Evolutionary conservation across 148 eudicot genomes (phyloP).

Genomic region (Beta vulgaris): DNA sequence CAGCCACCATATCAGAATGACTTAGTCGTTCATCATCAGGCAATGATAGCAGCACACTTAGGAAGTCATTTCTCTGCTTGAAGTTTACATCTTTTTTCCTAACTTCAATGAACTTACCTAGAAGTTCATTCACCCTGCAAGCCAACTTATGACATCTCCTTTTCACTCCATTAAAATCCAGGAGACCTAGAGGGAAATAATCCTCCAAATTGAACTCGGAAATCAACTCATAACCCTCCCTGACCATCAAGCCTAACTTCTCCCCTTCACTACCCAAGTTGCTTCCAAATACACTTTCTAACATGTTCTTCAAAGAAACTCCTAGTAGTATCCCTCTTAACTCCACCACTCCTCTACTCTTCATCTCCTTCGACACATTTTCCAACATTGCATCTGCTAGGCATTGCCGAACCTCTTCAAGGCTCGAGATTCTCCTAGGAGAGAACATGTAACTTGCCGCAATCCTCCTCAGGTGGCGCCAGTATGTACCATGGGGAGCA

Average conservation of each 20-base stretch:
- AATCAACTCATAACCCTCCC: slow-evolving; percentile 76
- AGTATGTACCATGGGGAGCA: slow-evolving; percentile 58
- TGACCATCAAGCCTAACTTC: slow-evolving; percentile 52
- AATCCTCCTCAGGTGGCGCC: slow-evolving; percentile 60
- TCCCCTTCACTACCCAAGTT: slow-evolving; percentile 41
- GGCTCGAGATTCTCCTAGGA: slow-evolving; percentile 51
- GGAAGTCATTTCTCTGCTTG: slow-evolving; percentile 45
- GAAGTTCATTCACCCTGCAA: slow-evolving; percentile 38
- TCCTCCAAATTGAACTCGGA: slow-evolving; percentile 59
- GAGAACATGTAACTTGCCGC: slow-evolving; percentile 61
- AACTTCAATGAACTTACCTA: slow-evolving; percentile 43
- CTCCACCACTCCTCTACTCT: slow-evolving; percentile 39
- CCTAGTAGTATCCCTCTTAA: slow-evolving; percentile 50
- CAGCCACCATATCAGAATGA: slow-evolving; percentile 60
- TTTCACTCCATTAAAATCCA: slow-evolving; percentile 62
- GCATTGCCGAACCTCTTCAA: slow-evolving; percentile 45
- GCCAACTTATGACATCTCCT: slow-evolving; percentile 61
- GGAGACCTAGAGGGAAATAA: slow-evolving; percentile 48
- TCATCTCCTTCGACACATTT: slow-evolving; percentile 40
- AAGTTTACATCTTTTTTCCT: slow-evolving; percentile 35
- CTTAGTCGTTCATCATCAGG: slow-evolving; percentile 55
- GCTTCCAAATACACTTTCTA: slow-evolving; percentile 72
- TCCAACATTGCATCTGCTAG: slow-evolving; percentile 46
- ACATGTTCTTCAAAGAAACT: slow-evolving; percentile 55
- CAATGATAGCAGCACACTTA: slow-evolving; percentile 61